Evolutionary conservation across 2,329 filamentous ascomycete species (phyloP), one percentile per base, ranked within the genome.

Genomic region (Colletotrichum sp.): DNA sequence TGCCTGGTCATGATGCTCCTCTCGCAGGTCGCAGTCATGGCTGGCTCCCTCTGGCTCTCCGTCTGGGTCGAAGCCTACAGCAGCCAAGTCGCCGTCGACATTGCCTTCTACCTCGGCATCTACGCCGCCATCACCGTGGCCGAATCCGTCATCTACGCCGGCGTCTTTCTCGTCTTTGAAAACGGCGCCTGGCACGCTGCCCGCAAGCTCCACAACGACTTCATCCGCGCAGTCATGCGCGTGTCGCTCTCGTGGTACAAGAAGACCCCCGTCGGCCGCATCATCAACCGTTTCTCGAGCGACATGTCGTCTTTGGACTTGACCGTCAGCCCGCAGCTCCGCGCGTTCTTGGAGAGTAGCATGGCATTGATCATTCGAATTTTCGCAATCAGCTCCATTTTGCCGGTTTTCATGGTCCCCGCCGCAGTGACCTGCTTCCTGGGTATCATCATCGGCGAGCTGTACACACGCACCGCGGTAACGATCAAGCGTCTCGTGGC

Each of bases 231-330:
- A 21, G 84, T 92, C 21, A 85, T 92, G 83, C 84, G 85, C 28
- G 90, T 90, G 5, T 88, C 90, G 1, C 83, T 92, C 12, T 87
- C 88, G 6, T 92, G 90, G 90, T 92, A 90, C 78, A 90, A 90
- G 79, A 82, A 88, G 63, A 86, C 90, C 2, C 87, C 90, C 0
- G 85, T 89, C 18, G 88, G 90, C 15, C 87, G 90, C 55, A 86
- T 90, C 71, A 86, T 89, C 71, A 91, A 91, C 79, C 87, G 90
- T 15, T 90, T 92, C 77, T 89, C 89, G 1, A 89, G 90, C 44
- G 90, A 92, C 75, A 90, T 91, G 80, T 85, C 86, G n/a, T 90
- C 90, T 0, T 85, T 92, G 68, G 90, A 92, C 77, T 87, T 85
- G 9, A 79, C 83, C 2, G 81, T 92, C 8, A 85, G 87, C 24